Percentiles rank a stretch among this genome's conserved stretches.
These are phyloP conservation scores for Pouteria glomerata DNA, from an alignment of 148 eudicot genomes.

Conservation along the genomic window DNA sequence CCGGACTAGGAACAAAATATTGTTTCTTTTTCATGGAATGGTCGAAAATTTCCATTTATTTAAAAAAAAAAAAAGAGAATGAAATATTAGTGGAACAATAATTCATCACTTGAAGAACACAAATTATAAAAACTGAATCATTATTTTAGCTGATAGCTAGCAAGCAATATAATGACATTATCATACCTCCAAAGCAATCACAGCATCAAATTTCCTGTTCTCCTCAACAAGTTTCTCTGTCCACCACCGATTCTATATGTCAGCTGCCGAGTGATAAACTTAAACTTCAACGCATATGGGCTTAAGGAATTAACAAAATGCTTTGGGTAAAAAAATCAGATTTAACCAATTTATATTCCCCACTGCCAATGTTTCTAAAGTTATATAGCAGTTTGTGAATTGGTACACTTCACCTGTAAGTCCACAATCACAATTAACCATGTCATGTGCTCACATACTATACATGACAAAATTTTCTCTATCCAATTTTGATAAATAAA, in stretches of 20 bases:
- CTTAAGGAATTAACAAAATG: neutral
- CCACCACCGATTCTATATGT: slow-evolving; percentile 9
- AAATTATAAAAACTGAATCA: neutral
- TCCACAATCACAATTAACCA: neutral
- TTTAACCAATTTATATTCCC: slow-evolving; percentile 8
- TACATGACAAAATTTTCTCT: neutral
- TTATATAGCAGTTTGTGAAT: neutral
- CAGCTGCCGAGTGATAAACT: slow-evolving; percentile 15
- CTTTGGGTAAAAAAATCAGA: neutral
- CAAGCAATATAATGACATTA: slow-evolving; percentile 1
- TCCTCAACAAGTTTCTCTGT: slow-evolving; percentile 90
- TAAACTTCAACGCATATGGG: neutral
- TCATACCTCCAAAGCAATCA: slow-evolving; percentile 80
- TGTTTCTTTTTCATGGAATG: too few relatives aligned
- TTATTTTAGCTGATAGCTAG: neutral
- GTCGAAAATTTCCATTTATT: too few relatives aligned
- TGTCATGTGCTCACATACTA: too few relatives aligned
- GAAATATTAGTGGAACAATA: too few relatives aligned
- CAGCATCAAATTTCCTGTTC: slow-evolving; percentile 75
- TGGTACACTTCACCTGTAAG: neutral
- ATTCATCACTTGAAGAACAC: neutral
- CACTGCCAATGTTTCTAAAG: neutral
- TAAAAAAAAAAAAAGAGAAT: too few relatives aligned
- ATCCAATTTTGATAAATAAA: neutral
- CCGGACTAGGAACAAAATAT: too few relatives aligned